Percentiles rank a stretch among this genome's conserved stretches.
Evolutionary conservation across 1,284 basidiomycete genomes (phyloP).

Genomic region (Ustilago tritici): DNA sequence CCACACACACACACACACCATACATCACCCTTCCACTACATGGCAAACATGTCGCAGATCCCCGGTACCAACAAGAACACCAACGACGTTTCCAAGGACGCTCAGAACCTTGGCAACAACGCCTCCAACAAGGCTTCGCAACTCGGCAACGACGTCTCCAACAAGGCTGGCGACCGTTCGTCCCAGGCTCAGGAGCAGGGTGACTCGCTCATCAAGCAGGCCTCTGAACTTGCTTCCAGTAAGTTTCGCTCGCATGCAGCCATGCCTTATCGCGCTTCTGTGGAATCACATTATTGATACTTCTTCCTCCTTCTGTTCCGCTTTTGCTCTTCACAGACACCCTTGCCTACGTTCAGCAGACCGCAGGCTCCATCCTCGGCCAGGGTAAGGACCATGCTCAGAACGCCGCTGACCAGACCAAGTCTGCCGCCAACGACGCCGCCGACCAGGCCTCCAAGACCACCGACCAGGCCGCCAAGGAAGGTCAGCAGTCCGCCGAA

Average conservation of each 20-base stretch:
- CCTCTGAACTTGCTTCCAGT: slow-evolving; percentile 50
- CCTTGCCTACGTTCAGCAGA: slow-evolving; percentile 53
- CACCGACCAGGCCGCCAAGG: slow-evolving; percentile 44
- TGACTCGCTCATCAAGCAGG: slow-evolving; percentile 48
- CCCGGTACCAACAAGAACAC: slow-evolving; percentile 54
- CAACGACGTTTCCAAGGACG: slow-evolving; percentile 49
- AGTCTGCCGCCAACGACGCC: slow-evolving; percentile 46
- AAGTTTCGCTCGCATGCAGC: slow-evolving; percentile 7
- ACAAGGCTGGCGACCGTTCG: slow-evolving; percentile 40
- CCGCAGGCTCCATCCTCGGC: slow-evolving; percentile 48
- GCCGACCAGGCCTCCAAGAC: slow-evolving; percentile 43
- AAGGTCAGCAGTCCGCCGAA: slow-evolving; percentile 50
- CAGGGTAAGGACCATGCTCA: slow-evolving; percentile 40
- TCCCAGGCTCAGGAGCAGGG: slow-evolving; percentile 43
- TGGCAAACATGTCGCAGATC: slow-evolving; percentile 42
- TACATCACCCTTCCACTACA: neutral
- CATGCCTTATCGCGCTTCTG: neutral
- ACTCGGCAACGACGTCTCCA: slow-evolving; percentile 39
- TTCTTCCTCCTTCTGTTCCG: neutral
- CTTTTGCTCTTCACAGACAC: slow-evolving; percentile 30
- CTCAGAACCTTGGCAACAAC: slow-evolving; percentile 48
- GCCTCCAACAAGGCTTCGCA: slow-evolving; percentile 44
- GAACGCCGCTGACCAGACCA: slow-evolving; percentile 50
- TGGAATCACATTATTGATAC: neutral
- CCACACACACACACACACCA: neutral